Evolutionary conservation across 257 asterid species (phyloP).

Genomic region (Striga asiatica): DNA sequence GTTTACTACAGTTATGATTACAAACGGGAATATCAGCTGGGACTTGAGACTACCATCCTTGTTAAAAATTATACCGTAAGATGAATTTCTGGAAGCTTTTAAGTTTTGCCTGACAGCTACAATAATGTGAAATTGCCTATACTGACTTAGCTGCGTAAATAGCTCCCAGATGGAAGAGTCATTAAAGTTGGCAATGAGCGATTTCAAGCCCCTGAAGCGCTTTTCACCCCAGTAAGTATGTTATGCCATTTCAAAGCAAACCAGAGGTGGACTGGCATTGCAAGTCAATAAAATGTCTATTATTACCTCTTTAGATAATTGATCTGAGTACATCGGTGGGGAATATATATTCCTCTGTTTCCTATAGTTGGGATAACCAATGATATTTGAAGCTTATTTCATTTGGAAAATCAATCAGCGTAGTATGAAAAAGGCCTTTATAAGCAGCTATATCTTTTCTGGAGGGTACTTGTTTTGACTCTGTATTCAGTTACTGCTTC

Average conservation of each 20-base stretch:
- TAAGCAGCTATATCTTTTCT: neutral
- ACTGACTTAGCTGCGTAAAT: conserved; percentile 17
- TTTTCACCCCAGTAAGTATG: conserved; percentile 77
- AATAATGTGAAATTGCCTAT: conserved; percentile 14
- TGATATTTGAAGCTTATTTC: neutral
- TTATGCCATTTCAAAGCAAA: conserved; percentile 14
- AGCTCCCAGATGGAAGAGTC: conserved; percentile 99
- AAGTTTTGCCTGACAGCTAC: neutral
- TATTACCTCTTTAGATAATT: no score
- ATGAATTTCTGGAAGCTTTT: conserved; percentile 10
- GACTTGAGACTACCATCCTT: conserved; percentile 92
- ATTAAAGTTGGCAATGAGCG: conserved; percentile 93
- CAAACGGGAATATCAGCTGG: conserved; percentile 96
- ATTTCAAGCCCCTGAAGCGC: conserved; percentile 98
- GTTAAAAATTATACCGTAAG: conserved; percentile 96
- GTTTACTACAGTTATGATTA: conserved; percentile 67
- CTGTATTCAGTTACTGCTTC: conserved; percentile 6
- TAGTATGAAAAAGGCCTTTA: neutral
- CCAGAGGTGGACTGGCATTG: neutral
- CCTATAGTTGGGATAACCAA: neutral
- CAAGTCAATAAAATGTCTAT: neutral
- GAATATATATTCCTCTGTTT: no score
- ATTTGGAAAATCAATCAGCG: neutral
- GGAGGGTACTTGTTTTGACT: conserved; percentile 4
- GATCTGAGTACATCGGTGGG: no score